Base-by-base conservation (phyloP, 768 basidiomycete species). In the Agrocybe pediades region DNA sequence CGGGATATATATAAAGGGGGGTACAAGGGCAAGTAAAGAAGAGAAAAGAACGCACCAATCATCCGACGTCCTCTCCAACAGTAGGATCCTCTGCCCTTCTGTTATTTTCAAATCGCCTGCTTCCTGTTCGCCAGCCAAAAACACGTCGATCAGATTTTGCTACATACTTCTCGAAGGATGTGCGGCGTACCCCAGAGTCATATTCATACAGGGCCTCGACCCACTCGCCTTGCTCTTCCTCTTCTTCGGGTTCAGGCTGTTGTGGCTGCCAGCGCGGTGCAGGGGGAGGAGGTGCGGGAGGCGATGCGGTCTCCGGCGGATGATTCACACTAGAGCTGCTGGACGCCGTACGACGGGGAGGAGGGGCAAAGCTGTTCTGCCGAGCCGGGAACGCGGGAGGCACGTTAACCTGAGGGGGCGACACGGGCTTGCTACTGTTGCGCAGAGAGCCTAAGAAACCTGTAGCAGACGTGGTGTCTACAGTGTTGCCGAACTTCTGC, bases 161-260 rank as follows among this genome's bases (percentile, higher is more conserved):
- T 46, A 8, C 26, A 39, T 24, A 20, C 9, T 25, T 40, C 15
- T 29, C 17, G 15, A 26, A 11, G 41, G 19, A 27, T 27, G 40
- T 21, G 9, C 21, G 26, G 66, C 67, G 21, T 59, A 90, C 90
- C 61, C 74, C 72, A 46, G 88, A 85, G 40, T 71, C 71, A 71
- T 88, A 92, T 55, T 88, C 89, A 62, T 92, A 92, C 67, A 90
- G 60, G 4, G 75, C 90, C 61, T 91, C 84, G 15, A 82, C 88
- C 90, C 90, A 92, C 56, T 88, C 86, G 3, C 87, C 88, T 29
- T 70, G 61, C 8, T 61, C 62, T 46, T 70, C 74, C 27, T 74
- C 62, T 48, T 70, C 68, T 48, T 70, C 70, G 19, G 70, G 68
- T 53, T 70, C 68, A 26, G 54, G 67, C n/a, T 41, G 23, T 11